Evolutionary conservation across 75 land plant genomes (phyloP).

Genomic region (Ceratopteris richardii): DNA sequence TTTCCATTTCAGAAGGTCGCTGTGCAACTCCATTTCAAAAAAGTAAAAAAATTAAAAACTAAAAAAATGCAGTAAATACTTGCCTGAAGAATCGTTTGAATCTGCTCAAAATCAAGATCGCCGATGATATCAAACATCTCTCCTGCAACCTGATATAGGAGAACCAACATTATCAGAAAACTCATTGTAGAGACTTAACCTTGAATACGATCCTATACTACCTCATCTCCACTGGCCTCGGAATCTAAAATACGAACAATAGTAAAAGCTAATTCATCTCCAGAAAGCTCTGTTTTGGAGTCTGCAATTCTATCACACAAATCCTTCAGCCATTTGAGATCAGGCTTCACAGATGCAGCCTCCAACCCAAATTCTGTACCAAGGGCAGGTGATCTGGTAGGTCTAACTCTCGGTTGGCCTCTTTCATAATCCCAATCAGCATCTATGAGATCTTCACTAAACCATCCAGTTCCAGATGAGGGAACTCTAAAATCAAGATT

Average conservation of each 20-base stretch:
- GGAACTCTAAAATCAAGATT: slow-evolving; percentile 54
- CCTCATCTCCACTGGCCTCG: slow-evolving; percentile 90
- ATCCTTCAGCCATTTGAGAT: slow-evolving; percentile 70
- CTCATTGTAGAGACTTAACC: neutral
- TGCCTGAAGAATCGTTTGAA: slow-evolving; percentile 78
- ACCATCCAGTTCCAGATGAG: slow-evolving; percentile 19
- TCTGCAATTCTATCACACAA: slow-evolving; percentile 48
- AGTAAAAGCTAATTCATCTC: slow-evolving; percentile 83
- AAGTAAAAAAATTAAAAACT: no score
- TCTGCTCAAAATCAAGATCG: slow-evolving; percentile 79
- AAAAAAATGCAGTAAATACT: no score
- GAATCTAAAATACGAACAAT: slow-evolving; percentile 69
- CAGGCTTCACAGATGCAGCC: slow-evolving; percentile 17
- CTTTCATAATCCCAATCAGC: slow-evolving; percentile 25
- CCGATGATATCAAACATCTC: slow-evolving; percentile 92
- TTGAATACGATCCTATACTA: slow-evolving; percentile 6
- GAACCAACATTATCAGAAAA: neutral
- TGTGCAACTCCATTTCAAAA: no score
- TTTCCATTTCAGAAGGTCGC: no score
- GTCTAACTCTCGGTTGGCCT: neutral
- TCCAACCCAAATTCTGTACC: neutral
- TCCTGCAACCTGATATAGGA: slow-evolving; percentile 62
- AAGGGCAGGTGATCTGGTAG: neutral
- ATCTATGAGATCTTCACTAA: slow-evolving; percentile 10
- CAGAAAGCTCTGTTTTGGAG: slow-evolving; percentile 49